Evolutionary conservation across 257 asterid genomes (phyloP).

Genomic region (Scutellaria minor): DNA sequence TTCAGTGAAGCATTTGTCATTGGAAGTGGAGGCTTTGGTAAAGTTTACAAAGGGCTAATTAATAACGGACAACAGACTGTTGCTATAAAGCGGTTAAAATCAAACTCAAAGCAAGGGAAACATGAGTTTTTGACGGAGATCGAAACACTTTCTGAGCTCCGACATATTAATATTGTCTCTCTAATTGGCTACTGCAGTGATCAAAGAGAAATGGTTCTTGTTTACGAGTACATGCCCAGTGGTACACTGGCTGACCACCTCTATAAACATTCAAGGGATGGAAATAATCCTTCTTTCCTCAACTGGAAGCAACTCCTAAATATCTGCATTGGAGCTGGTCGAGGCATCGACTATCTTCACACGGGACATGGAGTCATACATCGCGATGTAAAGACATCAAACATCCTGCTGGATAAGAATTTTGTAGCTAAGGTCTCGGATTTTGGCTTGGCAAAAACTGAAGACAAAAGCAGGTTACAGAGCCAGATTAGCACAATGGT

Average conservation of each 20-base stretch:
- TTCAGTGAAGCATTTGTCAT: conserved; percentile 44
- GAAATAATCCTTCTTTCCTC: background rate
- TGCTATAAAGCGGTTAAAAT: conserved; percentile 53
- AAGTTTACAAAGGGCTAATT: conserved; percentile 51
- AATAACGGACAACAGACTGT: conserved; percentile 39
- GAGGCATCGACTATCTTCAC: conserved; percentile 13
- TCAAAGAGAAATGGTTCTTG: background rate
- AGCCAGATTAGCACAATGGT: conserved; percentile 48
- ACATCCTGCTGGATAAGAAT: background rate
- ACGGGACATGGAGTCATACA: conserved; percentile 10
- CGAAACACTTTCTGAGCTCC: conserved; percentile 44
- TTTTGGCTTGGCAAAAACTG: conserved; percentile 5
- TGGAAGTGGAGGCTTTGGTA: conserved; percentile 62
- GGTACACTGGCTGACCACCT: background rate
- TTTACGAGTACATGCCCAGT: background rate
- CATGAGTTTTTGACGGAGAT: conserved; percentile 53
- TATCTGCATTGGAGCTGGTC: conserved; percentile 58
- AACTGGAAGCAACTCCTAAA: conserved; percentile 45
- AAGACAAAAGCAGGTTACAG: background rate
- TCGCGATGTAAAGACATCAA: conserved; percentile 3
- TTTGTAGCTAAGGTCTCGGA: conserved; percentile 4
- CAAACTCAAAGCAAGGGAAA: conserved; percentile 55
- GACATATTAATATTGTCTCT: background rate
- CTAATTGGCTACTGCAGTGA: conserved; percentile 5
- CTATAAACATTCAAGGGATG: background rate